A percentile compares a stretch with the other conserved stretches of the same genome.
These are phyloP conservation scores for Phytophthora uliginosa DNA, from an alignment of 352 stramenopile species.

Conservation along the genomic window DNA sequence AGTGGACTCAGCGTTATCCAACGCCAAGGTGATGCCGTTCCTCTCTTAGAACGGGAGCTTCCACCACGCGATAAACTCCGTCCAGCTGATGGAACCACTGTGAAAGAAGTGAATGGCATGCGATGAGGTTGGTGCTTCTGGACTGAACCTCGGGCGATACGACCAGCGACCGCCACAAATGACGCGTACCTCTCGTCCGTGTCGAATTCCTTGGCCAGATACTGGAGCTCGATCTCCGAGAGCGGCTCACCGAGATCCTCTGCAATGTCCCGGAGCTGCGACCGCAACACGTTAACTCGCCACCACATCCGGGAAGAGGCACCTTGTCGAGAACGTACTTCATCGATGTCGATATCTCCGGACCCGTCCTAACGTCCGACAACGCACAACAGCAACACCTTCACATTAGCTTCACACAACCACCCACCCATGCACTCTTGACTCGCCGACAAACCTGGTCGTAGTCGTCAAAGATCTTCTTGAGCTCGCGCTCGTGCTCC, in stretches of 20 bases:
- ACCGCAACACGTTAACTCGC: slow-evolving; percentile 8
- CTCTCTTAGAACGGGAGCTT: slow-evolving; percentile 67
- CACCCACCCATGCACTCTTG: neutral
- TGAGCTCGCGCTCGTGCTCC: slow-evolving; percentile 75
- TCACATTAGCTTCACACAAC: neutral
- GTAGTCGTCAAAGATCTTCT: slow-evolving; percentile 85
- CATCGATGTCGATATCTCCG: slow-evolving; percentile 76
- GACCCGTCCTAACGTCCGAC: slow-evolving; percentile 59
- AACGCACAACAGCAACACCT: neutral
- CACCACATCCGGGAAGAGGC: neutral
- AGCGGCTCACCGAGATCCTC: slow-evolving; percentile 81
- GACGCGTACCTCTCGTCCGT: slow-evolving; percentile 62
- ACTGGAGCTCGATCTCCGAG: slow-evolving; percentile 77
- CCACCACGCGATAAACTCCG: slow-evolving; percentile 86
- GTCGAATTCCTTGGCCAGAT: slow-evolving; percentile 80
- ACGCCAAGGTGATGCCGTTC: slow-evolving; percentile 20
- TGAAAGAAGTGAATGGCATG: slow-evolving; percentile 18
- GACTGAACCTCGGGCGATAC: neutral
- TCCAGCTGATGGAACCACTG: slow-evolving; percentile 75
- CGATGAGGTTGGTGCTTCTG: slow-evolving; percentile 8
- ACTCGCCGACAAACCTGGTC: slow-evolving; percentile 48
- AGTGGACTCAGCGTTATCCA: slow-evolving; percentile 14
- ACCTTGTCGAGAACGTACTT: slow-evolving; percentile 37
- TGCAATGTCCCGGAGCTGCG: slow-evolving; percentile 74
- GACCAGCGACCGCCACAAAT: neutral